phyloP scores from a whole-genome alignment of 768 basidiomycete species.

The Cystobasidium ongulense region DNA sequence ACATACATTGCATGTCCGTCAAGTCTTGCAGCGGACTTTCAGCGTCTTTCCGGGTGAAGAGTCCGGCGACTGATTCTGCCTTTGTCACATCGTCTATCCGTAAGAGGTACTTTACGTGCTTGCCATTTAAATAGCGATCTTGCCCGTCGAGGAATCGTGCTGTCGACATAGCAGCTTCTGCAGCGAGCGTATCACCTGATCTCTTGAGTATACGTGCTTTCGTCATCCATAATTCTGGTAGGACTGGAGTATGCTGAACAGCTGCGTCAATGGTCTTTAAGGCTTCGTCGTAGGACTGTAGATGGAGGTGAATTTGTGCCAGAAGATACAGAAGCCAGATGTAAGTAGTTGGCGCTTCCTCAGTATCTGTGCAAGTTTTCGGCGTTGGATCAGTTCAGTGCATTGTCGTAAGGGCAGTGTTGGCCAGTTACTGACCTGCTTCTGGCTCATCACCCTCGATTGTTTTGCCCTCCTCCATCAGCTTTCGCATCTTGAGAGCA shows the following conservation, averaged over 20 bases:
- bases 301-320: constrained; percentile 72
- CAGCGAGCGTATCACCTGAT: constrained; percentile 67
- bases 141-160: constrained; percentile 81
- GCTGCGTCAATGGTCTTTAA: constrained; percentile 60
- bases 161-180: constrained; percentile 66
- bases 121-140: constrained; percentile 90
- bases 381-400: no score
- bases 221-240: constrained; percentile 78
- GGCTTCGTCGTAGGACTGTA: constrained; percentile 52
- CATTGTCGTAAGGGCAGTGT: neutral
- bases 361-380: constrained; percentile 37
- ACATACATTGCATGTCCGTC: constrained; percentile 89
- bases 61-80: constrained; percentile 62
- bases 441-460: constrained; percentile 25
- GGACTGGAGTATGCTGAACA: constrained; percentile 75
- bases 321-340: constrained; percentile 95
- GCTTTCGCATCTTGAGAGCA: constrained; percentile 51
- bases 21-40: constrained; percentile 65
- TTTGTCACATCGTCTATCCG: constrained; percentile 71
- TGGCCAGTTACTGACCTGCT: neutral
- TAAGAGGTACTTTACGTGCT: constrained; percentile 80
- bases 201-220: constrained; percentile 79
- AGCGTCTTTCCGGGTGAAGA: constrained; percentile 97
- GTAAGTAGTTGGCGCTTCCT: constrained; percentile 67
- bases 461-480: constrained; percentile 38